These are phyloP conservation scores for Leishmania tarentolae DNA, from an alignment of 208 protist genomes.

Conservation along the genomic window DNA sequence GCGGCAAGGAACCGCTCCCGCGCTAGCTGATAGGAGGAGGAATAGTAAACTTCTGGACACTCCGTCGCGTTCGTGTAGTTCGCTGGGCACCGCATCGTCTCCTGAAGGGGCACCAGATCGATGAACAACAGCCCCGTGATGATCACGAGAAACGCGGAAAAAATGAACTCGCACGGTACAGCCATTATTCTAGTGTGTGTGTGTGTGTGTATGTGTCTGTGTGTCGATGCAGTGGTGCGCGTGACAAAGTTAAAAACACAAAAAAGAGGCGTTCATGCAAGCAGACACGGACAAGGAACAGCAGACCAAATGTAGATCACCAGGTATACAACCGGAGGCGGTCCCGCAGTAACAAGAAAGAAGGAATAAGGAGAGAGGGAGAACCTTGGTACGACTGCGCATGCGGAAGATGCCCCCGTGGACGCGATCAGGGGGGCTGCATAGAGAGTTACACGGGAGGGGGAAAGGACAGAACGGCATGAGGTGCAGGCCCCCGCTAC, in stretches of 20 bases:
- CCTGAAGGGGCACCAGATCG: conserved; percentile 77
- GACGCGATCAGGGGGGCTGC: not conserved
- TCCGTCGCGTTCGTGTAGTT: conserved; percentile 59
- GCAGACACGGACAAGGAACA: not conserved
- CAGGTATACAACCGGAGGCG: not conserved
- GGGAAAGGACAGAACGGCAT: not conserved
- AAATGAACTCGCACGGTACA: conserved; percentile 24
- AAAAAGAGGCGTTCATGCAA: not conserved
- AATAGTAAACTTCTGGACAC: conserved; percentile 73
- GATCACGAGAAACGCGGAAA: conserved; percentile 53
- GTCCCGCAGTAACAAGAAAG: not conserved
- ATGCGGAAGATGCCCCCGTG: not conserved
- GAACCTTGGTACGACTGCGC: not conserved
- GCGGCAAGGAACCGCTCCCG: conserved; percentile 80
- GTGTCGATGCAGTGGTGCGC: not conserved
- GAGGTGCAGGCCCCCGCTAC: not conserved
- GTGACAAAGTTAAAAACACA: not conserved
- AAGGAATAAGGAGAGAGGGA: not conserved
- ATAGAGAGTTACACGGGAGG: not conserved
- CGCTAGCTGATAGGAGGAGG: conserved; percentile 62
- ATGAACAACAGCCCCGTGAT: conserved; percentile 71
- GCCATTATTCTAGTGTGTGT: not conserved
- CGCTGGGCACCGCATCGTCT: conserved; percentile 61
- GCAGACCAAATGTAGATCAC: not conserved
- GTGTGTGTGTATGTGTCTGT: not conserved